These are phyloP conservation scores for Passalora sequoiae DNA, from an alignment of 2,329 filamentous ascomycete species.

Conservation along the genomic window DNA sequence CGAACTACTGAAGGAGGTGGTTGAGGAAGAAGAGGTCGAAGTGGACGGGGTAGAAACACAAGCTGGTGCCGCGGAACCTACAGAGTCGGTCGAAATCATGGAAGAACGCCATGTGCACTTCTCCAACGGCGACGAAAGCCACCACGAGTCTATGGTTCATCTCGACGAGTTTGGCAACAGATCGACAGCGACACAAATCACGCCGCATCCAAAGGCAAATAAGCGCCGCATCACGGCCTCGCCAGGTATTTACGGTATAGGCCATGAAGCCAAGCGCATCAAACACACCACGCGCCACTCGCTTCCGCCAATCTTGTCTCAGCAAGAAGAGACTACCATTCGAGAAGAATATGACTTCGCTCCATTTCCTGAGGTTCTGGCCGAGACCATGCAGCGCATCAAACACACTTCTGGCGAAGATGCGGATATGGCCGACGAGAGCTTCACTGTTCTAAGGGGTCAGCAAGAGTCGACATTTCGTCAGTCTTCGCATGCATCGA, in stretches of 20 bases:
- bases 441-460: slow-evolving; percentile 32
- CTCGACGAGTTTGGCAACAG: slow-evolving; percentile 5
- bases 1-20: slow-evolving; percentile 20
- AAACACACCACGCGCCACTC: slow-evolving; percentile 30
- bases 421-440: slow-evolving; percentile 24
- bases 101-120: slow-evolving; percentile 31
- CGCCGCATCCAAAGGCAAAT: slow-evolving; percentile 32
- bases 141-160: slow-evolving; percentile 5
- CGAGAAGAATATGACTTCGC: slow-evolving; percentile 29
- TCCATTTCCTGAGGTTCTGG: slow-evolving; percentile 30
- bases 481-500: slow-evolving; percentile 17
- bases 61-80: slow-evolving; percentile 10
- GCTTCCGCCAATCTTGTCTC: slow-evolving; percentile 26
- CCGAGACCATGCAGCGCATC: too few species aligned
- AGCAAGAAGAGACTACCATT: slow-evolving; percentile 19
- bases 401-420: slow-evolving; percentile 27
- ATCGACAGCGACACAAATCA: slow-evolving; percentile 31
- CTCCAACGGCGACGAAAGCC: slow-evolving; percentile 19
- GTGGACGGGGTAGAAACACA: slow-evolving; percentile 3
- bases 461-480: slow-evolving; percentile 27
- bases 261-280: slow-evolving; percentile 15
- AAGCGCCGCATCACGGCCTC: slow-evolving; percentile 32
- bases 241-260: slow-evolving; percentile 14
- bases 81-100: slow-evolving; percentile 15
- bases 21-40: slow-evolving; percentile 18